Conservation (phyloP, 164 flowering plant genomes). For the Vitis amurensis region DNA sequence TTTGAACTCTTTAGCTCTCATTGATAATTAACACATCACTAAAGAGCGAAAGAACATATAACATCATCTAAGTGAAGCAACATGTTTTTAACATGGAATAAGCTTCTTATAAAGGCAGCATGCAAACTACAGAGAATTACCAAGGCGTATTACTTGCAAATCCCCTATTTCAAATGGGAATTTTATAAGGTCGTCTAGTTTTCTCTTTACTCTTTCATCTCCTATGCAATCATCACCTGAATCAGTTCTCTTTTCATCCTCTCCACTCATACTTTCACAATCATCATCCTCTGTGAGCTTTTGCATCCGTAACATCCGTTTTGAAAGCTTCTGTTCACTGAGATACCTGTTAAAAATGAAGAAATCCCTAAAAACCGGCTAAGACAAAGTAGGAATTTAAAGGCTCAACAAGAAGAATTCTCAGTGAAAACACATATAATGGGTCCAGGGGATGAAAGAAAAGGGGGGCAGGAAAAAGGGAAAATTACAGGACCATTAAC, state of each 20-base stretch:
- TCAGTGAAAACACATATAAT: not conserved
- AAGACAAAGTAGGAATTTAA: not conserved
- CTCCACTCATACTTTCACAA: conserved; percentile 39
- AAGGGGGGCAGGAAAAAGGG: too few species aligned
- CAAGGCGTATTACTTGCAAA: conserved; percentile 60
- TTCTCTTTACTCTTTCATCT: conserved; percentile 21
- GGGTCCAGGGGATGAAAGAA: not conserved
- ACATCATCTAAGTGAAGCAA: not conserved
- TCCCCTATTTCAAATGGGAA: conserved; percentile 56
- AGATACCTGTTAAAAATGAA: conserved; percentile 57
- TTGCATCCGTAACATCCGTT: conserved; percentile 58
- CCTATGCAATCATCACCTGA: conserved; percentile 39
- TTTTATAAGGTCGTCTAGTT: conserved; percentile 14
- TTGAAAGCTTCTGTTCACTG: conserved; percentile 69
- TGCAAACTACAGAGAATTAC: conserved; percentile 30
- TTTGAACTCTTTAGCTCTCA: not conserved
- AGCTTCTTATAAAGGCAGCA: not conserved
- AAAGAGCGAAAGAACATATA: too few species aligned
- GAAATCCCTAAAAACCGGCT: not conserved
- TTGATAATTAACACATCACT: not conserved
- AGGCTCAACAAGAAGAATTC: not conserved
- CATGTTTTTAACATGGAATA: not conserved
- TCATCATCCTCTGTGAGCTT: conserved; percentile 32
- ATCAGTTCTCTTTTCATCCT: conserved; percentile 39
- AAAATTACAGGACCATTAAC: not conserved